Evolutionary conservation across 768 basidiomycete species (phyloP), one percentile per base, ranked within the genome.

Genomic region (Macrocybe gigantea): DNA sequence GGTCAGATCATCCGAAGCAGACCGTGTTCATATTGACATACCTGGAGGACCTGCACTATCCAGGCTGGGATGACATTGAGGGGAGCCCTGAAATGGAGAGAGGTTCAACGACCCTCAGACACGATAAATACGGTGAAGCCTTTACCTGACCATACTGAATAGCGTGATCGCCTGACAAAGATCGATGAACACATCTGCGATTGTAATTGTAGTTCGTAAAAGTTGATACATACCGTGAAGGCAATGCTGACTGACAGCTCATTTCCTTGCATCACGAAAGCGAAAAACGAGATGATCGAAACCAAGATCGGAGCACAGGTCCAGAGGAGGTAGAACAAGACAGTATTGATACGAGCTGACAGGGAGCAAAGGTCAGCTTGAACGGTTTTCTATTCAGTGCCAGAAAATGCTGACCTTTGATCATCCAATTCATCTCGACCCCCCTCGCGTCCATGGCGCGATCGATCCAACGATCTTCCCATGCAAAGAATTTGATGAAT

Each of bases 401-500:
- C 7, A 41, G 13, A 31, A 1, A 11, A 35, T 22, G 39, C 45
- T 34, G 62, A 85, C 85, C 61, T 72, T 85, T 85, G 49, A 87
- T 64, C 74, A 92, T 74, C 84, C 88, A 89, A 47, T 74, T 66
- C 65, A 93, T 73, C 67, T 94, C 93, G 10, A 66, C 65, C 37
- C 75, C 74, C 50, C 92, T 72, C 2, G 85, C 78, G 38, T 83
- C 80, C 48, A 82, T 58, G 0, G 75, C 81, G 9, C 80, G 73
- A 29, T 75, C 64, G 38, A 87, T 85, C 89, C 90, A 91, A 9
- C 78, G 74, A 37, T 82, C 75, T 54, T 88, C 85, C 77, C 87
- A 89, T 1, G 86, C 86, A 51, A 89, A 89, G 71, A 89, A 88
- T 62, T 89, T 88, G 71, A 87, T 82, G 57, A 87, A 85, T 63